Base-by-base conservation (phyloP, 192 early-diverging fungal species). In the Dimargaris xerosporica region DNA sequence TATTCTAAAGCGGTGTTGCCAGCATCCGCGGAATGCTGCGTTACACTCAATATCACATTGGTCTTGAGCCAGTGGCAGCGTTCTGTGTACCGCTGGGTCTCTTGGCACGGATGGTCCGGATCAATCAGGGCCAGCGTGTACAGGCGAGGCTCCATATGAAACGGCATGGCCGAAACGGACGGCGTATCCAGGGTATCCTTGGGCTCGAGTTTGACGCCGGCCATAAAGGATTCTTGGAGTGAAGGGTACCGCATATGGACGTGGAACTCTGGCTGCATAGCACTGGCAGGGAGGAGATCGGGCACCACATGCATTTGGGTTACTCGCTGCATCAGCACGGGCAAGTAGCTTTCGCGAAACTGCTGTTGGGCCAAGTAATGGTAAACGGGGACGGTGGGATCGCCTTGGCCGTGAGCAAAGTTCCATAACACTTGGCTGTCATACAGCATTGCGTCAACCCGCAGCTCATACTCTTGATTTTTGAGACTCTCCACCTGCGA, bases 301-400 rank as follows among this genome's bases (percentile, higher is more conserved):
- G 87, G 87, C 34, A 84, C 69, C 45, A 89, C 85, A 71, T 73
- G 82, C 87, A 89, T 89, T 67, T 87, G 85, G 45, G 78, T 71
- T 43, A 84, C 58, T 50, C 87, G 80, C 68, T 89, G 80, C 75
- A 83, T 75, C 64, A 85, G 66, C 44, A 80, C 72, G 58, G 66
- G 66, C 21, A 80, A 71, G 26, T 76, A 80, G 62, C 75, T 68
- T 19, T 75, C 74, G 19, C 67, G 64, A 71, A 84, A 89, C 64
- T 79, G 72, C 44, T 75, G 67, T 68, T 84, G 67, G 62, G 71
- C 69, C 71, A 89, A 71, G 68, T 84, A 76, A 62, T 79, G 78
- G 69, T 85, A 86, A 5, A 87, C 85, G 23, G 87, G 82, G 58
- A 74, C 73, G 28, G 71, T 72, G 74, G 87, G 80, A 65, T 89